Evolutionary conservation across 495 filamentous ascomycete species (phyloP), one percentile per base, ranked within the genome.

Genomic region (Acidiella bohemica): DNA sequence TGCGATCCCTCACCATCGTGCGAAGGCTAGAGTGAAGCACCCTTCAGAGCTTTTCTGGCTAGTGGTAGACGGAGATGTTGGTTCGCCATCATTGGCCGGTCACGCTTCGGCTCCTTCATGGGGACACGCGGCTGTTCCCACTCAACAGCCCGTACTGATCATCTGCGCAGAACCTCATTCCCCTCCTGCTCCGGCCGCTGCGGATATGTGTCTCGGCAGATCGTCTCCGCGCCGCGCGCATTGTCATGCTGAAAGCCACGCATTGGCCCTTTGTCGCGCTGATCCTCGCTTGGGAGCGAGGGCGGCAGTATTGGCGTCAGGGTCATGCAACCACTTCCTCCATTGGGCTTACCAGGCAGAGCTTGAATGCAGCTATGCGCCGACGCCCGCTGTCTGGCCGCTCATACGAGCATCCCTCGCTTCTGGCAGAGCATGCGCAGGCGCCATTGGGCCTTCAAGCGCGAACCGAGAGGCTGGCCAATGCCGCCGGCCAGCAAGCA

Each of bases 121-220:
- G n/a, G n/a, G n/a, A n/a, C n/a, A n/a, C n/a, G n/a, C n/a, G n/a
- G n/a, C n/a, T n/a, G n/a, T n/a, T n/a, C n/a, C n/a, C n/a, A n/a
- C n/a, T n/a, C n/a, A n/a, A n/a, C n/a, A n/a, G n/a, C n/a, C n/a
- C n/a, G n/a, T n/a, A n/a, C n/a, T n/a, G n/a, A n/a, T n/a, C n/a
- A n/a, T n/a, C n/a, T n/a, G n/a, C n/a, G 16, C 53, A 81, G 78
- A 94, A 95, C 59, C 68, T 96, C 13, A 70, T 95, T 29, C 80
- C 87, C 0, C 70, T 93, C 30, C 71, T 86, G 45, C 78, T 94
- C 50, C 80, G 88, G 26, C 88, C 88, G 1, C 63, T 93, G 43
- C 72, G 87, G 45, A 62, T 93, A 18, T 71, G 87, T 44, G 51
- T 93, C 16, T 67, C 82, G 2, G 72, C 82, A 9, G 76, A 78